phyloP scores from a whole-genome alignment of 441 rosid species.

The Metrosideros polymorpha region DNA sequence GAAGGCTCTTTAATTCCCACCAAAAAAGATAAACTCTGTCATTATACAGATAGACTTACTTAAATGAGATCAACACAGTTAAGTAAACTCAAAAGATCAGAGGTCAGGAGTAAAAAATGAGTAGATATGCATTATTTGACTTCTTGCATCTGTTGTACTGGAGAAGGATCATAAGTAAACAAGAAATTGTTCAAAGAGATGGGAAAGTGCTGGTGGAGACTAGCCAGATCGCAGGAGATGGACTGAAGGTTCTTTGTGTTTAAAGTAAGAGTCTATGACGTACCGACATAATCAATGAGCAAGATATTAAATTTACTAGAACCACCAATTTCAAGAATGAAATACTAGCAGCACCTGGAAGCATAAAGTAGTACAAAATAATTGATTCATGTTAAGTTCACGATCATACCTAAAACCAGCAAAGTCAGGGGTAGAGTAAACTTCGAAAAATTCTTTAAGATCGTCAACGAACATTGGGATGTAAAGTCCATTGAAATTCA shows the following conservation, averaged over 20 bases:
- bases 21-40: not conserved
- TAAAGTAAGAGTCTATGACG: not conserved
- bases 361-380: not conserved
- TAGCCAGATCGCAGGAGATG: not conserved
- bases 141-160: not conserved
- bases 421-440: constrained; percentile 21
- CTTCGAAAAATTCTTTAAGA: constrained; percentile 23
- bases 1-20: not conserved
- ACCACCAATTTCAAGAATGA: not conserved
- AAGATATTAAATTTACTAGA: not conserved
- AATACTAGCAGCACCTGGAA: not conserved
- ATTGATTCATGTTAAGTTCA: not conserved
- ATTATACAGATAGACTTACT: not conserved
- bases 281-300: not conserved
- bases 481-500: constrained; percentile 21
- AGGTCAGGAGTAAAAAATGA: not conserved
- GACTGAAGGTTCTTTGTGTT: not conserved
- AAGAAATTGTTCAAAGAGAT: not conserved
- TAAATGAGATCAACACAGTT: not conserved
- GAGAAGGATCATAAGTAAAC: not conserved
- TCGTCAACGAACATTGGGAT: constrained; percentile 32
- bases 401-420: constrained; percentile 24
- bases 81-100: not conserved
- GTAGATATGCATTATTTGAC: not conserved
- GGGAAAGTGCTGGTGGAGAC: not conserved